Base-by-base conservation (phyloP, 2,329 filamentous ascomycete species). In the Penicillium sp. region DNA sequence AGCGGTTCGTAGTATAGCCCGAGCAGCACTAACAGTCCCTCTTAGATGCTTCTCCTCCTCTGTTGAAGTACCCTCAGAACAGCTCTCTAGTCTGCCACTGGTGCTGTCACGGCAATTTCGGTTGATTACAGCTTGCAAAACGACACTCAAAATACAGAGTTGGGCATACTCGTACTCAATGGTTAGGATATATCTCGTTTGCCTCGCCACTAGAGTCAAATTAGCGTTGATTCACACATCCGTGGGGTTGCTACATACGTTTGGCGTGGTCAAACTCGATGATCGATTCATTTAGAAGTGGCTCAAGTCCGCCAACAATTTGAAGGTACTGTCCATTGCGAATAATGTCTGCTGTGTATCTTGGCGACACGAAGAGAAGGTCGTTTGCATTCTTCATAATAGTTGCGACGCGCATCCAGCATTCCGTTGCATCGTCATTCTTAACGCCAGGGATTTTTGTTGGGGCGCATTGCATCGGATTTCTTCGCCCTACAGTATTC, bases 71-170 rank as follows among this genome's bases (percentile, higher is more conserved):
- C 10, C 21, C 8, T 5, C 8, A 2, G 7, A 83, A 29, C 46
- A 25, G 15, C 34, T 29, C 34, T 47, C 46, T 5, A 29, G 15
- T 27, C 32, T 38, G 8, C 34, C 23, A 47, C 34, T 47, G 27
- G 32, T 7, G 27, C 9, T 16, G 9, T 38, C 23, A 12, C 48
- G 41, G 25, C 15, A 42, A 39, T 54, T 49, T n/a, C 76, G 70
- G 51, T 95, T 91, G 6, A 96, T 89, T 4, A 95, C 90, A 25
- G 91, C 91, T 74, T 96, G 91, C 3, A 96, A 78, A 0, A 90
- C 90, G 1, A 96, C 79, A 1, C 90, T 93, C 71, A 95, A 94
- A 75, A 95, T 82, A 68, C 95, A 96, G 50, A 95, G 55, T 21
- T 65, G 62, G 50, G 59, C 57, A 52, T 66, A 64, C n/a, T 96